These are phyloP conservation scores for Sideroxylon spinosum DNA, from an alignment of 179 eudicot species.

Conservation along the genomic window DNA sequence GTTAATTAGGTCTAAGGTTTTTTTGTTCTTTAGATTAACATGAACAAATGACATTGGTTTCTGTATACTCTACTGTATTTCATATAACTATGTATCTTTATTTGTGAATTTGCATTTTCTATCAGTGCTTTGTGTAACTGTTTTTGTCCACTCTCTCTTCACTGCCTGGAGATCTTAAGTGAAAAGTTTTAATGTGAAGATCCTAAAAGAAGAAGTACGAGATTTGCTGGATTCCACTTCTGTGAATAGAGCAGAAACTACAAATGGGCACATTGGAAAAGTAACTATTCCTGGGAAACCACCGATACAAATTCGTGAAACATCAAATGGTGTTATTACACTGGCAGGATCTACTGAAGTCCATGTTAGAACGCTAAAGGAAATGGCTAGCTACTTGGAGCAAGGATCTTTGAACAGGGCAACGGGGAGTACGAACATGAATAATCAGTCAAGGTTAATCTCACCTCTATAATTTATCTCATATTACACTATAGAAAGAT, in stretches of 20 bases:
- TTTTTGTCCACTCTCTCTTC: neutral
- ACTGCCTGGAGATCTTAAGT: slow-evolving; percentile 8
- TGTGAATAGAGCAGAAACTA: slow-evolving; percentile 56
- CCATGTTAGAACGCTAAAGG: slow-evolving; percentile 71
- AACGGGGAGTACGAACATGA: slow-evolving; percentile 99
- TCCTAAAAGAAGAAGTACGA: slow-evolving; percentile 95
- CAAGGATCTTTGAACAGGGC: slow-evolving; percentile 97
- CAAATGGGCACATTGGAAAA: slow-evolving; percentile 60
- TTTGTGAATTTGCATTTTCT: neutral
- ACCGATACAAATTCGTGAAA: slow-evolving; percentile 94
- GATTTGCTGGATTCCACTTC: slow-evolving; percentile 77
- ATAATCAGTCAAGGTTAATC: slow-evolving; percentile 84
- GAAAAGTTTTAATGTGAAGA: slow-evolving; percentile 42
- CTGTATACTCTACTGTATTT: neutral
- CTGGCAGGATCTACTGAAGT: slow-evolving; percentile 96
- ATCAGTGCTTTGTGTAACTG: neutral
- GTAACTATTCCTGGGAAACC: slow-evolving; percentile 72
- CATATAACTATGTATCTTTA: neutral
- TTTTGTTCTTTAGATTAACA: neutral
- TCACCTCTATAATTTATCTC: neutral
- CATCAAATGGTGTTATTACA: slow-evolving; percentile 94
- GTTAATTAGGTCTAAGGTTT: neutral
- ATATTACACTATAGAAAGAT: neutral
- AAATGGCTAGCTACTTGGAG: slow-evolving; percentile 94
- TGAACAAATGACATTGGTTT: neutral